Evolutionary conservation across 352 stramenopile species (phyloP).

Genomic region (Pythium coloratum): DNA sequence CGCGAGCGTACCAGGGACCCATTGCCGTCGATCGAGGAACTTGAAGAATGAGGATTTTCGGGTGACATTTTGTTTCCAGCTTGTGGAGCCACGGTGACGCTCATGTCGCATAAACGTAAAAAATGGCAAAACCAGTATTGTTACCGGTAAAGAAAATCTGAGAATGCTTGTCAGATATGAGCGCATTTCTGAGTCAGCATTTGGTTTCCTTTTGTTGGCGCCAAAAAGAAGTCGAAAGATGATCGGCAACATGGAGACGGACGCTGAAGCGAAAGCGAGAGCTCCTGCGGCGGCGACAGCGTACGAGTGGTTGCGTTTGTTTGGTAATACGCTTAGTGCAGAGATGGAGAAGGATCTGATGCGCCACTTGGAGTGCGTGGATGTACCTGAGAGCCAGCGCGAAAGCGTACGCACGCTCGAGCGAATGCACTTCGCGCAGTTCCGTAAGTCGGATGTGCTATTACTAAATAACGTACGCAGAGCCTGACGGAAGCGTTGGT

Average conservation of each 20-base stretch:
- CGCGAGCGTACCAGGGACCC: constrained; percentile 11
- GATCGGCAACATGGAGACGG: background rate
- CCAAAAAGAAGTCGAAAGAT: constrained; percentile 4
- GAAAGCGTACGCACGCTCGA: constrained; percentile 36
- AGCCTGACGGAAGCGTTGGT: background rate
- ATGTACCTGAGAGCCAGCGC: constrained; percentile 23
- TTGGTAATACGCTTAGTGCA: constrained; percentile 24
- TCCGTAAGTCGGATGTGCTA: constrained; percentile 32
- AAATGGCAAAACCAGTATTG: no score
- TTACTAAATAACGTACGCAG: background rate
- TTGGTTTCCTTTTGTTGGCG: constrained; percentile 6
- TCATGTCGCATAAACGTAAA: background rate
- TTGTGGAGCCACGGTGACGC: no score
- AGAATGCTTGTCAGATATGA: no score
- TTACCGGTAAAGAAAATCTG: no score
- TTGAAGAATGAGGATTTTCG: background rate
- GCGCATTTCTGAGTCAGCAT: background rate
- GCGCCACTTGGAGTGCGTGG: constrained; percentile 31
- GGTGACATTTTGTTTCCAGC: background rate
- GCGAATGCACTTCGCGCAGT: constrained; percentile 43
- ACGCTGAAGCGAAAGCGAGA: background rate
- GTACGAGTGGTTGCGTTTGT: constrained; percentile 24
- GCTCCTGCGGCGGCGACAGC: constrained; percentile 5
- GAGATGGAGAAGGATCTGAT: constrained; percentile 47
- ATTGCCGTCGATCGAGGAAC: background rate